Base-by-base conservation (phyloP, 164 flowering plant genomes). In the Brasenia schreberi region DNA sequence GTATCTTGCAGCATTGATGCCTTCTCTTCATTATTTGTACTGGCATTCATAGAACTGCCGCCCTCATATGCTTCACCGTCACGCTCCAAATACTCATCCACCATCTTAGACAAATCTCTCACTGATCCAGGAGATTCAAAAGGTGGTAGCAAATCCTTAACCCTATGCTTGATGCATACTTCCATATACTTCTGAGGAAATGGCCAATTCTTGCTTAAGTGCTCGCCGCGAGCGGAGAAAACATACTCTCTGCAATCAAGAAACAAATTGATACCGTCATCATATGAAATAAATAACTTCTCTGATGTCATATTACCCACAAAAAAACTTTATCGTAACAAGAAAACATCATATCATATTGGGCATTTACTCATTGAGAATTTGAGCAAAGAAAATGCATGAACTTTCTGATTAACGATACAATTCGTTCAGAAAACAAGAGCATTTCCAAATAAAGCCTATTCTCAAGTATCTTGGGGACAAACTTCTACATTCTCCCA, bases 131-230 rank as follows among this genome's bases (percentile, higher is more conserved):
- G 79, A 68, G 84, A 61, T 71, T 93, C 84, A 64, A 93, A 88
- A 62, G 97, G 96, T 33, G 98, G 98, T 80, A 93, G 76, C 33
- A 80, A 65, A 66, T 85, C 87, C 71, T 78, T 87, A 67, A 90
- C 75, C 44, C 96, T 96, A 85, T 87, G 86, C 71, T 81, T 87
- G 79, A 81, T 72, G 76, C 89, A 88, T 80, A 88, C 86, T 67
- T 85, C 85, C 81, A 93, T 68, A 67, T 72, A 79, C 66, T 73
- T 78, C 59, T 70, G 75, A 65, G 96, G 81, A 72, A 93, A 90
- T 17, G 97, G 98, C 98, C 98, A 93, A 68, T 79, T 85, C 42
- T 72, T 79, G 72, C 71, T 71, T 73, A 90, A 87, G 75, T 87
- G 84, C 74, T 85, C 86, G 75, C 78, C 77, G 68, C 98, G 75